Base-by-base conservation (phyloP, 208 protist genomes). In the Leishmania amazonensis region DNA sequence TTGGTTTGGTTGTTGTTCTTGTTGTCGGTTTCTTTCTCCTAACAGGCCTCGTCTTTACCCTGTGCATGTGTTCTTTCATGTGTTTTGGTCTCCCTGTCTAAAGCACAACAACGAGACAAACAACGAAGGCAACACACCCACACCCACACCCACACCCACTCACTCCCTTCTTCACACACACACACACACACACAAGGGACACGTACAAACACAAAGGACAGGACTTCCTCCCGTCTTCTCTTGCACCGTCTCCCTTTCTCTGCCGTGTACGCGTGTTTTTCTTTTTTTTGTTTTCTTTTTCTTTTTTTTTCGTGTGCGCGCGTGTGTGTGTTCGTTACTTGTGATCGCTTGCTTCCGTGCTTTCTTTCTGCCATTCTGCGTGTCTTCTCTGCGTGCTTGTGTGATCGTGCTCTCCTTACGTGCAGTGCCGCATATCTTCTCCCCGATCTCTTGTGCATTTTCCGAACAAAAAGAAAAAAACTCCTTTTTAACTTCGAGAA, bases 291-390 rank as follows among this genome's bases (percentile, higher is more conserved):
- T 72, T 8, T 17, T 15, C 9, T 11, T 42, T 28, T 70, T n/a
- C 5, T 2, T 70, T n/a, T 70, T 11, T 49, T 49, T 35, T 11
- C 21, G 65, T 71, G 38, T 19, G 65, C 7, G 67, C 13, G 70
- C 51, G 42, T 47, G 70, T 74, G 42, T 74, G 45, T 19, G 17
- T 35, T 53, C 4, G 45, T 51, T 53, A n/a, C 40, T n/a, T 53
- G 70, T 76, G 64, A 76, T 81, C 45, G 38, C 76, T 57, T 24
- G 40, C n/a, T n/a, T 40, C 40, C 24, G 53, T 84, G 31, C 28
- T 58, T 58, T 80, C 71, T 21, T 81, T 78, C 64, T 77, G n/a
- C 15, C 31, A 21, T 81, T 82, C 24, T 75, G 28, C 76, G 53
- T 42, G 38, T 62, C 17, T 35, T 35, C 28, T 35, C 4, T 60